A percentile compares a stretch with the other conserved stretches of the same genome.
These are phyloP conservation scores for Penicillium cosmopolitanum DNA, from an alignment of 495 filamentous ascomycete species.

Conservation along the genomic window DNA sequence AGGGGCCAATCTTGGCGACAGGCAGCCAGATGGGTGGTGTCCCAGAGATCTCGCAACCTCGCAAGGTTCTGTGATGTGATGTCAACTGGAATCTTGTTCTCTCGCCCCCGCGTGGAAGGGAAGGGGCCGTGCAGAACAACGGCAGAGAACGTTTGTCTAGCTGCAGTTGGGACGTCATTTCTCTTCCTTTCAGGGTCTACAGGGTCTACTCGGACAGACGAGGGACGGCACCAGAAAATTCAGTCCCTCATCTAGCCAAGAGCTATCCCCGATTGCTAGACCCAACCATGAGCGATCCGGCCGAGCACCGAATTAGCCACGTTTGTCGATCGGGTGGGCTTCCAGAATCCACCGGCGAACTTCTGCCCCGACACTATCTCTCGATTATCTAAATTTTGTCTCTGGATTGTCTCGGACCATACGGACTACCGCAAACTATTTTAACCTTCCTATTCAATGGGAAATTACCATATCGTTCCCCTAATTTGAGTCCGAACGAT, in stretches of 20 bases:
- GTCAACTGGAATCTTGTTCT: slow-evolving; percentile 2
- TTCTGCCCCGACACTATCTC: slow-evolving; percentile 1
- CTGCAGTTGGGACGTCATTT: no score
- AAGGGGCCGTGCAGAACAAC: not conserved
- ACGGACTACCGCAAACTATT: not conserved
- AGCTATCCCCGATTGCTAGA: not conserved
- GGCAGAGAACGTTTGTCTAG: not conserved
- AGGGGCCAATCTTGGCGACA: slow-evolving; percentile 6
- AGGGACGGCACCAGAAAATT: not conserved
- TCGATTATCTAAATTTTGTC: not conserved
- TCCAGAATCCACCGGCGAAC: slow-evolving; percentile 16
- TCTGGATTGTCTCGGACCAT: slow-evolving; percentile 3
- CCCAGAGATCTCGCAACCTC: not conserved
- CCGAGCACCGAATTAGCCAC: slow-evolving; percentile 1
- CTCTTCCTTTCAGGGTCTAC: no score
- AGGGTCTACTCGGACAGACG: no score
- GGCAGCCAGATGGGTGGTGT: not conserved
- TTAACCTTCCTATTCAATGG: not conserved
- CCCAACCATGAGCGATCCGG: slow-evolving; percentile 5
- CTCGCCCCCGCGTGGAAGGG: not conserved
- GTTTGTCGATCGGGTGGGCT: slow-evolving; percentile 14
- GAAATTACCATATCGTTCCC: not conserved
- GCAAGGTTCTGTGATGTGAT: slow-evolving; percentile 1
- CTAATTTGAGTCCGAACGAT: not conserved
- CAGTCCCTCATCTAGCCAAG: not conserved